Conservation (phyloP, 108 stramenopile genomes). For the Ochromonas danica region DNA sequence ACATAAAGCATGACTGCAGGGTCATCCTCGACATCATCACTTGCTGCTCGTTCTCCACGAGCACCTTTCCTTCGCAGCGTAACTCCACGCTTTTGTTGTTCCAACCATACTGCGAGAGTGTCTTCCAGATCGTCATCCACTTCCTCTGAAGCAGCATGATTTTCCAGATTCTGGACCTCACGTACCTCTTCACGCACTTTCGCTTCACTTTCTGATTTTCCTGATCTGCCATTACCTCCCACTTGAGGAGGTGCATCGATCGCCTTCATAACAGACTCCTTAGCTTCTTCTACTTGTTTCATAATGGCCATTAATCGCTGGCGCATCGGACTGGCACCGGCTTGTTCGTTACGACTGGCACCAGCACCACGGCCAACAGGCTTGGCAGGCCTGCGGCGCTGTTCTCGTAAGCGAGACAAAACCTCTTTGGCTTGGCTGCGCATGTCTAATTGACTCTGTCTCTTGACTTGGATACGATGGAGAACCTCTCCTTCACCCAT, state of each 20-base stretch:
- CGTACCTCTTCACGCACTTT: not conserved
- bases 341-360: not conserved
- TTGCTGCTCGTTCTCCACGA: not conserved
- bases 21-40: not conserved
- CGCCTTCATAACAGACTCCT: not conserved
- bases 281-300: not conserved
- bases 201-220: not conserved
- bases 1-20: not conserved
- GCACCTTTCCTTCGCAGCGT: not conserved
- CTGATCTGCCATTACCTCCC: not conserved
- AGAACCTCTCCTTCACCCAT: not conserved
- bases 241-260: too few species aligned
- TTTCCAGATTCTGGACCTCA: not conserved
- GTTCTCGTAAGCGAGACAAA: not conserved
- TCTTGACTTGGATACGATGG: not conserved
- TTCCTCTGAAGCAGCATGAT: slow-evolving; percentile 2
- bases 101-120: not conserved
- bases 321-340: not conserved
- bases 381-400: not conserved
- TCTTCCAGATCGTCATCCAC: not conserved
- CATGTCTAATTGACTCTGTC: not conserved
- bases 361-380: not conserved
- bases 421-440: not conserved
- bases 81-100: not conserved
- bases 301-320: not conserved